Conservation (phyloP, 306 rosid genomes). For the Geum urbanum region DNA sequence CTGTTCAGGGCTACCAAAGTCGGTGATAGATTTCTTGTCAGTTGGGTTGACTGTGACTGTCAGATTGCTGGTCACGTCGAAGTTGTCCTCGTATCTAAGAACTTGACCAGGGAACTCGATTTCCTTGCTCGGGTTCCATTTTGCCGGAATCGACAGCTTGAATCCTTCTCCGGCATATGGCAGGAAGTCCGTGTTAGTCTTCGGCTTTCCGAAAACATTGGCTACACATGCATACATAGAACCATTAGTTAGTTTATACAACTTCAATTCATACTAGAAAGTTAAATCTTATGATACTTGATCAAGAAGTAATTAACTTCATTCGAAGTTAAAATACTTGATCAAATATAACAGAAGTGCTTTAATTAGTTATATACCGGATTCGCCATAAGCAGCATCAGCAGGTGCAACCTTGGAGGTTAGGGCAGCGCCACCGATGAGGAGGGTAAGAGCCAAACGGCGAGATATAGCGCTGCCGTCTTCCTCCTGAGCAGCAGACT, state of each 20-base stretch:
- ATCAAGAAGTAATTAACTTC: not conserved
- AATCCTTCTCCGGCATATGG: conserved; percentile 79
- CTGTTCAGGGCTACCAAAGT: conserved; percentile 74
- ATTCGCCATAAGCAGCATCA: conserved; percentile 93
- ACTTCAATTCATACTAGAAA: no score
- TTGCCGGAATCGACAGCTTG: conserved; percentile 73
- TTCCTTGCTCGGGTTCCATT: conserved; percentile 98
- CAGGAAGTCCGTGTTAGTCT: conserved; percentile 70
- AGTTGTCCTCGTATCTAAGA: conserved; percentile 90
- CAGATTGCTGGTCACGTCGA: conserved; percentile 58
- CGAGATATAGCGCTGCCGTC: conserved; percentile 49
- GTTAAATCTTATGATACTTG: no score
- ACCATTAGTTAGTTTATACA: not conserved
- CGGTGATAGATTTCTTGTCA: conserved; percentile 78
- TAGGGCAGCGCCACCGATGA: conserved; percentile 82
- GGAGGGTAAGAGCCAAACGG: conserved; percentile 76
- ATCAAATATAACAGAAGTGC: not conserved
- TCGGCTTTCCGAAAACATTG: conserved; percentile 95
- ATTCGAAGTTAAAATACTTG: not conserved
- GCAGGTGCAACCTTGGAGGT: conserved; percentile 87
- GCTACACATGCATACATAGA: conserved; percentile 48
- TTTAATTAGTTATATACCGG: conserved; percentile 40
- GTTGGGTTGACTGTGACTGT: conserved; percentile 65
- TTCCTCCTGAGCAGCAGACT: conserved; percentile 31
- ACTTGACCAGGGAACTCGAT: conserved; percentile 77